Conservation (phyloP, 225 moss, liverwort and hornwort genomes). For the Ulota crispa region DNA sequence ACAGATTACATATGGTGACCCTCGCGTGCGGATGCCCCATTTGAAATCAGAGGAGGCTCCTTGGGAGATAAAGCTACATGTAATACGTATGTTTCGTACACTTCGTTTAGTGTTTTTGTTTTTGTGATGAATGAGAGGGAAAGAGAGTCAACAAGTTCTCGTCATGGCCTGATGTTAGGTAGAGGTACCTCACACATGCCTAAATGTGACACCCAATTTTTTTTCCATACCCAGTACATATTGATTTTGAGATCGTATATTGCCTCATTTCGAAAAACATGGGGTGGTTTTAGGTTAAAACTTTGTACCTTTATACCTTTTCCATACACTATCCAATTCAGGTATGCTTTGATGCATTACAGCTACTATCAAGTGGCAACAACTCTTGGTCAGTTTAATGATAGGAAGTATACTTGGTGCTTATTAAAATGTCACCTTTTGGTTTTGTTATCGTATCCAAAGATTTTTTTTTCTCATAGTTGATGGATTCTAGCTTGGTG, state of each 20-base stretch:
- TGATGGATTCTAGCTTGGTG: not conserved
- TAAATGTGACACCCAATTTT: not conserved
- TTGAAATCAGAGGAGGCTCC: slow-evolving; percentile 50
- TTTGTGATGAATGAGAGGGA: not conserved
- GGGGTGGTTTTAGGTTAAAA: not conserved
- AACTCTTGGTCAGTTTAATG: not conserved
- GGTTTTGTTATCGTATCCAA: not conserved
- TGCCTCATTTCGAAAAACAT: not conserved
- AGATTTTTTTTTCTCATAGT: not conserved
- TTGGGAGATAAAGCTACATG: slow-evolving; percentile 53
- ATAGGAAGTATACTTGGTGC: not conserved
- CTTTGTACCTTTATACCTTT: not conserved
- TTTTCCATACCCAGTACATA: not conserved
- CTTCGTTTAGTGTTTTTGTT: not conserved
- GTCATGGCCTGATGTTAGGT: not conserved
- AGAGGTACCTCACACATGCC: not conserved
- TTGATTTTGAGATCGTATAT: not conserved
- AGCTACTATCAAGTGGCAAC: not conserved
- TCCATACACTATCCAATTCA: not conserved
- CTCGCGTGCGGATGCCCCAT: slow-evolving; percentile 78
- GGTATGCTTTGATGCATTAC: not conserved
- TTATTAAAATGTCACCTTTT: not conserved
- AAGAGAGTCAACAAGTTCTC: not conserved
- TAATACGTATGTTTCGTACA: slow-evolving; percentile 35
- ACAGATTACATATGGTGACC: slow-evolving; percentile 89